Evolutionary conservation across 768 basidiomycete species (phyloP), one percentile per base, ranked within the genome.

Genomic region (Lepiota brunneoincarnata): DNA sequence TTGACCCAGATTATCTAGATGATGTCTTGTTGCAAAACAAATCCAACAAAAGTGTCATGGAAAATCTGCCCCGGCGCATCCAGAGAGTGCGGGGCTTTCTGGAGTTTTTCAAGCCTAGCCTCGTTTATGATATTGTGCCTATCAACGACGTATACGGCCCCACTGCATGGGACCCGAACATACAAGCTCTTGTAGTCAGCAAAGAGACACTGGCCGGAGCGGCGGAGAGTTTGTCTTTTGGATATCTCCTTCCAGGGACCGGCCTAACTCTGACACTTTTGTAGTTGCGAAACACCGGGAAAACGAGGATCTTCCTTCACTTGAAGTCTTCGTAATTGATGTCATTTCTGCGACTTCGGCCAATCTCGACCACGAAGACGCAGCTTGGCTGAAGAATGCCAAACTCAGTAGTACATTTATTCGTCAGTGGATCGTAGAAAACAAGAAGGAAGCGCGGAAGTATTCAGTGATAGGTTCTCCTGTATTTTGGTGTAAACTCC

Each of bases 331-430:
- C 64, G 75, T 92, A 36, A 96, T 98, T 63, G 91, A 95, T 66
- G 93, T 98, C 59, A 93, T 98, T 55, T 91, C 89, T 0, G 69
- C 86, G 41, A 79, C 78, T 28, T 76, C 76, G 3, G 70, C 79
- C 17, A 81, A 73, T 51, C 69, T 90, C 21, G 84, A 83, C 45
- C 77, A 78, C 45, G 80, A 79, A 18, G 90, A 95, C 64, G 78
- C 81, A 15, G 82, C 84, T 51, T 69, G 78, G 64, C 68, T 95
- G 54, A 87, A 86, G 65, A 77, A 81, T 59, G 80, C 85, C 24
- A 99, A 99, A 76, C 85, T 98, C 81, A 93, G 97, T 66, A 97
- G 93, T 64, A 96, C 94, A 6, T 90, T 80, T 56, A 96, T 99
- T 59, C 77, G 97, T 39, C 77, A 87, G 59, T 96, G 94, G 93